Evolutionary conservation across 176 grass and related monocot species (phyloP), one percentile per base, ranked within the genome.

Genomic region (Oryza officinalis): DNA sequence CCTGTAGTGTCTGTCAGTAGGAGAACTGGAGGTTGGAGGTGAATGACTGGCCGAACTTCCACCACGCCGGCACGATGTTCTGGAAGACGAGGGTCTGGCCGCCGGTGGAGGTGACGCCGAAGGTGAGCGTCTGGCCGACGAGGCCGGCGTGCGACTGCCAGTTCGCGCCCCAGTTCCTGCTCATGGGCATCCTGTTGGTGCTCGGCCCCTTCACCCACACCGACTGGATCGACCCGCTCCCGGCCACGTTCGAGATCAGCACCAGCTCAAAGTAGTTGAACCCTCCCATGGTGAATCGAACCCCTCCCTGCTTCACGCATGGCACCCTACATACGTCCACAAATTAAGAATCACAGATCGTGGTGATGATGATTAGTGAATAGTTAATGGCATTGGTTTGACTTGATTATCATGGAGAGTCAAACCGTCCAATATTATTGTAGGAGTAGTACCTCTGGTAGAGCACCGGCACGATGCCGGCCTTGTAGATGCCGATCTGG

Each of bases 261-360:
- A 97, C 83, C 6, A 94, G 84, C 77, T 97, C 85, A 78, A 94
- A 97, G 86, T 88, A 91, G 75, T 27, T 66, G 82, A 95, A 95
- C 83, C 93, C 82, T 79, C 20, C 95, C 95, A 97, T 68, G 2
- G 95, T 92, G 80, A 97, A 76, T 7, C 92, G 81, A 50, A 97
- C 83, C n/a, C 91, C 92, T 6, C 95, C 94, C 35, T 27, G 80
- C 73, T 85, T 81, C 25, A 18, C 32, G 71, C 95, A 97, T 0
- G 80, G 18, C 22, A 84, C 85, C 10, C 68, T 80, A 8, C 15
- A 17, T 80, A 11, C 11, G 17, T 31, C 13, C 7, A 13, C 20
- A 14, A 57, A n/a, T n/a, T n/a, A n/a, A 35, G 35, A 66, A 15
- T 28, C 35, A 60, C 0, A 47, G 45, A 47, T 47, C 14, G 45